Evolutionary conservation across 495 filamentous ascomycete genomes (phyloP).

Genomic region (Tirmania nivea): DNA sequence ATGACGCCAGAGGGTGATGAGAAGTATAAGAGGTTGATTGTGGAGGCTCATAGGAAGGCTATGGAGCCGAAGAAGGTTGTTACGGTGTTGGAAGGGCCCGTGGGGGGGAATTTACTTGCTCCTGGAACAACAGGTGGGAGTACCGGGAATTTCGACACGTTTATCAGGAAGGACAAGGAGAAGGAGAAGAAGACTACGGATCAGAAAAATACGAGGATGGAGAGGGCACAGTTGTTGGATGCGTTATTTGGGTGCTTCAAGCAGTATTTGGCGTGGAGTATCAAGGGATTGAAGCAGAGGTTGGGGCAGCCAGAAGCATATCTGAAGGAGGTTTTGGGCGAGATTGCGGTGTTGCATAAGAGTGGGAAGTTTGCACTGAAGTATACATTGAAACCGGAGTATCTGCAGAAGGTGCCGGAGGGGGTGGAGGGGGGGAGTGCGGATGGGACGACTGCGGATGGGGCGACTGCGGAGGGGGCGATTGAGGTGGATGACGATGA

Average conservation of each 20-base stretch:
- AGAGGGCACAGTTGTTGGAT: slow-evolving; percentile 67
- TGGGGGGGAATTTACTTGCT: slow-evolving; percentile 23
- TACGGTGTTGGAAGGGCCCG: slow-evolving; percentile 25
- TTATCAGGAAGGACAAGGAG: slow-evolving; percentile 21
- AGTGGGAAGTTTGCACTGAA: slow-evolving; percentile 60
- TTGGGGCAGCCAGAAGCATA: slow-evolving; percentile 78
- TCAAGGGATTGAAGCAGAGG: slow-evolving; percentile 51
- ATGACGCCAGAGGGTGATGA: slow-evolving; percentile 54
- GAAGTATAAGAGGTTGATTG: slow-evolving; percentile 43
- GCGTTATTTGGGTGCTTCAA: slow-evolving; percentile 61
- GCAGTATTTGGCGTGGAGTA: slow-evolving; percentile 67
- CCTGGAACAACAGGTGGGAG: slow-evolving; percentile 29
- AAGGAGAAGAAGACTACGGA: slow-evolving; percentile 20
- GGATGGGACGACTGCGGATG: slow-evolving; percentile 27
- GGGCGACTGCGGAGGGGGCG: slow-evolving; percentile 26
- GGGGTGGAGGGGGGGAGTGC: slow-evolving; percentile 26
- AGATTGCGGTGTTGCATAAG: slow-evolving; percentile 61
- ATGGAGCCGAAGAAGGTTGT: slow-evolving; percentile 39
- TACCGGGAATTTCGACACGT: slow-evolving; percentile 27
- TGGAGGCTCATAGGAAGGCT: slow-evolving; percentile 35
- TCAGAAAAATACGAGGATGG: slow-evolving; percentile 47
- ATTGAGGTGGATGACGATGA: slow-evolving; percentile 32
- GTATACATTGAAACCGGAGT: slow-evolving; percentile 61
- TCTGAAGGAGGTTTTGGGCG: slow-evolving; percentile 61
- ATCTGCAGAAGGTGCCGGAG: slow-evolving; percentile 33